Base-by-base conservation (phyloP, 106 monocot genomes). In the Dendrobium chrysotoxum region DNA sequence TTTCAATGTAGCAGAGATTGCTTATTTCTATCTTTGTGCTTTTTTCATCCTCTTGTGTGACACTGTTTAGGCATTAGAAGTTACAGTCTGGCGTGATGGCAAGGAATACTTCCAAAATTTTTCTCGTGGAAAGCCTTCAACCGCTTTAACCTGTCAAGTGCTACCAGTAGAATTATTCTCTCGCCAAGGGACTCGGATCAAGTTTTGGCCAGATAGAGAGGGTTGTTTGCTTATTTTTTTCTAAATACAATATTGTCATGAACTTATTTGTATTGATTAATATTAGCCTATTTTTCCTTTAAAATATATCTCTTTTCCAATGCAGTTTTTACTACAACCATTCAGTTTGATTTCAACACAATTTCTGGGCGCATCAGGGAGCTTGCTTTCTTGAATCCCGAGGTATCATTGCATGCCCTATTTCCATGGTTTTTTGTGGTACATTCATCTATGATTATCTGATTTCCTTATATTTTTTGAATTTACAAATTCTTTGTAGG, bases 151-250 rank as follows among this genome's bases (percentile, higher is more conserved):
- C 76, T 84, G 80, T 28, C 80, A 79, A 12, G 3, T 72, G 67
- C 42, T 91, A 46, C 84, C 89, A 75, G 76, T 75, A 78, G 90
- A 92, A 80, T 80, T 35, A 73, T 79, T 68, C 45, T 15, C 80
- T 81, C 85, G 78, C 28, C 88, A 88, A 77, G 98, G 98, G 39
- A 98, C 98, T 76, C 81, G 80, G 65, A 95, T 98, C 67, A 91
- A 85, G 76, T 98, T 98, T 88, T 98, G 94, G 92, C 98, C 98
- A 78, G 98, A 98, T 79, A 91, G 79, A 88, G 88, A 95, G 44
- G 91, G 98, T 98, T 50, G 35, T n/a, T 40, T 50, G 79, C 76
- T 17, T 45, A 25, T 8, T 65, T 80, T 44, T 76, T 75, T 46
- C 40, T 38, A 39, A 81, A 17, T n/a, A 9, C 28, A 39, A 28